Conservation (phyloP, 495 filamentous ascomycete species). For the Cenococcum geophilum region DNA sequence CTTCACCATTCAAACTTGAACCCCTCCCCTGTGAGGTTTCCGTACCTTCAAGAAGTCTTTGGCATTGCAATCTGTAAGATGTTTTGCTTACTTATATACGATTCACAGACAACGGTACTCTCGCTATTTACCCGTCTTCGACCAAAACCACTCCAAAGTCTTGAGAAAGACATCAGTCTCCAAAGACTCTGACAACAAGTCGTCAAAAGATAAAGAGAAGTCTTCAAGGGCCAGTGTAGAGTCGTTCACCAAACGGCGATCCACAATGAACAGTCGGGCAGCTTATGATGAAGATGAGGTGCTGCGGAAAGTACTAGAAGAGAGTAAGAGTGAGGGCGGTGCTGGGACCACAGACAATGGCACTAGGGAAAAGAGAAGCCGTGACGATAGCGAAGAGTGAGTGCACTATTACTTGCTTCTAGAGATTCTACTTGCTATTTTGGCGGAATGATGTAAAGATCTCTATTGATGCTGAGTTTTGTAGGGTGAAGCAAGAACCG, state of each 20-base stretch:
- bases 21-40: too few relatives aligned
- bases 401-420: constrained; percentile 35
- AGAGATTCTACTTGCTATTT: background rate
- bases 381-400: constrained; percentile 92
- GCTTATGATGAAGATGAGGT: constrained; percentile 94
- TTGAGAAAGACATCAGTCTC: constrained; percentile 51
- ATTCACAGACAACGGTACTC: constrained; percentile 56
- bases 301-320: constrained; percentile 82
- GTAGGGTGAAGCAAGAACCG: constrained; percentile 49
- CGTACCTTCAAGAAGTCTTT: background rate
- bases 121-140: constrained; percentile 59
- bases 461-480: constrained; percentile 23
- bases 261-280: constrained; percentile 96
- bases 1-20: background rate
- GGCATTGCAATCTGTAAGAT: background rate
- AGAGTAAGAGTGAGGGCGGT: constrained; percentile 71
- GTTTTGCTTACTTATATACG: background rate
- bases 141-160: constrained; percentile 42
- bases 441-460: background rate
- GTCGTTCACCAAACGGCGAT: constrained; percentile 63
- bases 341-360: constrained; percentile 45
- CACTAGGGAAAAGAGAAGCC: constrained; percentile 67
- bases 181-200: constrained; percentile 49
- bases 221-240: constrained; percentile 36
- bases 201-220: constrained; percentile 47